Evolutionary conservation across 1,284 basidiomycete species (phyloP).

Genomic region (Ustilago bromivora): DNA sequence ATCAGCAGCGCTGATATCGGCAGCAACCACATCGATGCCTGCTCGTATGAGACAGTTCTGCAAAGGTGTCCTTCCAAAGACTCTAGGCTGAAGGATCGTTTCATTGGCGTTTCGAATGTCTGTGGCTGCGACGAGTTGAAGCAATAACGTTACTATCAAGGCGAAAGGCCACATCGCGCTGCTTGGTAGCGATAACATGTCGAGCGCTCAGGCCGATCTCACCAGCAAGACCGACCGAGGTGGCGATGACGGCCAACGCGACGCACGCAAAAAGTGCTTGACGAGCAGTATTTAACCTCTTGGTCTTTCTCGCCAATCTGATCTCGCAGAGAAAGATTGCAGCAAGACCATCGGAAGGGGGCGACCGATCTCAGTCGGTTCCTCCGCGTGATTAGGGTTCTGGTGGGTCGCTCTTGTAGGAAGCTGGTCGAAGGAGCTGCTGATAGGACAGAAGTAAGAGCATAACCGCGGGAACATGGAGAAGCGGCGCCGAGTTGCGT

Average conservation of each 20-base stretch:
- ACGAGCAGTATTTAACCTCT: no score
- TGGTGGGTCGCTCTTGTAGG: no score
- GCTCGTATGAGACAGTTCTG: constrained; percentile 22
- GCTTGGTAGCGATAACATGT: neutral
- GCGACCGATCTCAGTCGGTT: no score
- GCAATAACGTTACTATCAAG: neutral
- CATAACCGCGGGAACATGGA: no score
- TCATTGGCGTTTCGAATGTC: neutral
- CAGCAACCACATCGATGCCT: constrained; percentile 34
- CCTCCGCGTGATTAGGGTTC: no score
- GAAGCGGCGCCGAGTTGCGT: no score
- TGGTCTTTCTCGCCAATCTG: no score
- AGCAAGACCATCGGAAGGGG: no score
- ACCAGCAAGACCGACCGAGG: neutral
- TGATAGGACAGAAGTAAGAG: no score
- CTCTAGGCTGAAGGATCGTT: constrained; percentile 7
- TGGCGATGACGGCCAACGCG: neutral
- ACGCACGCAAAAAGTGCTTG: neutral
- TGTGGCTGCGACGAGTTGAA: neutral
- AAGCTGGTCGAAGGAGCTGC: no score
- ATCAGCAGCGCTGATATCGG: constrained; percentile 33
- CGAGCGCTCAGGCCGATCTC: neutral
- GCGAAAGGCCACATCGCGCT: neutral
- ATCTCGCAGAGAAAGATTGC: no score
- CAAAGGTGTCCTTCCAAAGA: constrained; percentile 7